Conservation (phyloP, 148 eudicot genomes). For the Silene conica region DNA sequence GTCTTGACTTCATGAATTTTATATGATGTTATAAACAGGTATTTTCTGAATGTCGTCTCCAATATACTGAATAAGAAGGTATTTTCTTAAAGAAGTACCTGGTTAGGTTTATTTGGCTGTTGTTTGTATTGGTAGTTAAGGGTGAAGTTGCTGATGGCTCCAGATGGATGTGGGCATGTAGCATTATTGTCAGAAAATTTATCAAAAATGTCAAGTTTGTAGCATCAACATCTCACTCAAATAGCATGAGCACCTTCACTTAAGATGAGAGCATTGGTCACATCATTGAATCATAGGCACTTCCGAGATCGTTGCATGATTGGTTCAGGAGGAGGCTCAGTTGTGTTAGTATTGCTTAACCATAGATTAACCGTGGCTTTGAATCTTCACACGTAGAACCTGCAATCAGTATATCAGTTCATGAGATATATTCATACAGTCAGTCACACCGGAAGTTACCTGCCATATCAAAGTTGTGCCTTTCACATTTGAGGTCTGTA, state of each 20-base stretch:
- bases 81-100: no score
- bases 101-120: no score
- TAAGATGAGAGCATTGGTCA: constrained; percentile 64
- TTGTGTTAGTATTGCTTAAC: constrained; percentile 49
- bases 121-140: no score
- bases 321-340: constrained; percentile 99
- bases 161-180: no score
- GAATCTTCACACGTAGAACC: not conserved
- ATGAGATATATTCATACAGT: no score
- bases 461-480: constrained; percentile 33
- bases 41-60: constrained; percentile 91
- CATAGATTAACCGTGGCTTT: not conserved
- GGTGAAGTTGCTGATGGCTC: no score
- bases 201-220: no score
- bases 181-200: no score
- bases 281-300: constrained; percentile 67
- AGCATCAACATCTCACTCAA: no score
- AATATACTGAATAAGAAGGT: constrained; percentile 98
- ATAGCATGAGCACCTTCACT: constrained; percentile 46
- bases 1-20: no score
- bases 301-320: constrained; percentile 70
- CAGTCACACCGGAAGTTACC: not conserved
- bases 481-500: constrained; percentile 90
- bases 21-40: constrained; percentile 39
- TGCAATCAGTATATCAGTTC: no score